Evolutionary conservation across 2,329 filamentous ascomycete species (phyloP).

Genomic region (Fusarium sublunatum): DNA sequence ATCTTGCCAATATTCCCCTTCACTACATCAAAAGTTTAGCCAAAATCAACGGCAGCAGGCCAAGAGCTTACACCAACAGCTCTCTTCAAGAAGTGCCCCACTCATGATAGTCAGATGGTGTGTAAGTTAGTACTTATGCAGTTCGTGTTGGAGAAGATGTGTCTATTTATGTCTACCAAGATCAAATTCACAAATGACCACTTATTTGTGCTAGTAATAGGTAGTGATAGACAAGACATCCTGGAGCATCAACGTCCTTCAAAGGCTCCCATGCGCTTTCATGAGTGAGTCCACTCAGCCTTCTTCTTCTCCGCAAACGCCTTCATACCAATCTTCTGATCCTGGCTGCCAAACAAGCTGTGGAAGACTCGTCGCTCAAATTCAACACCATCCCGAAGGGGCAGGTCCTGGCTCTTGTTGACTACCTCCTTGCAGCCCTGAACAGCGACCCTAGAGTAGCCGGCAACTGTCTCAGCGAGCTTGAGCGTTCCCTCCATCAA

Average conservation of each 20-base stretch:
- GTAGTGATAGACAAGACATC: not conserved
- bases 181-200: too few relatives aligned
- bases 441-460: conserved; percentile 86
- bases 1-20: not conserved
- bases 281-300: conserved; percentile 88
- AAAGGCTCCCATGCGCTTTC: conserved; percentile 40
- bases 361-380: conserved; percentile 96
- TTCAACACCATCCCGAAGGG: conserved; percentile 89
- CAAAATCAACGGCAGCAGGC: conserved; percentile 4
- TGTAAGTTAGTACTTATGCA: not conserved
- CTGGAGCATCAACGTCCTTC: conserved; percentile 7
- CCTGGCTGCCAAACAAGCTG: conserved; percentile 88
- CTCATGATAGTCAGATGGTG: conserved; percentile 9
- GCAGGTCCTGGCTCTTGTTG: conserved; percentile 96
- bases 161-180: conserved; percentile 11
- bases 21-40: too few relatives aligned
- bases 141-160: not conserved
- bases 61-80: conserved; percentile 8
- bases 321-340: conserved; percentile 97
- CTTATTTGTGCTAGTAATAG: conserved; percentile 10
- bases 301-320: conserved; percentile 97
- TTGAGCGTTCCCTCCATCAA: conserved; percentile 83
- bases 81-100: conserved; percentile 20
- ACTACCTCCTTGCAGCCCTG: conserved; percentile 97
- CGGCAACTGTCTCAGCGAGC: conserved; percentile 89